Conservation (phyloP, 108 stramenopile genomes). For the Nitzschia sp. region DNA sequence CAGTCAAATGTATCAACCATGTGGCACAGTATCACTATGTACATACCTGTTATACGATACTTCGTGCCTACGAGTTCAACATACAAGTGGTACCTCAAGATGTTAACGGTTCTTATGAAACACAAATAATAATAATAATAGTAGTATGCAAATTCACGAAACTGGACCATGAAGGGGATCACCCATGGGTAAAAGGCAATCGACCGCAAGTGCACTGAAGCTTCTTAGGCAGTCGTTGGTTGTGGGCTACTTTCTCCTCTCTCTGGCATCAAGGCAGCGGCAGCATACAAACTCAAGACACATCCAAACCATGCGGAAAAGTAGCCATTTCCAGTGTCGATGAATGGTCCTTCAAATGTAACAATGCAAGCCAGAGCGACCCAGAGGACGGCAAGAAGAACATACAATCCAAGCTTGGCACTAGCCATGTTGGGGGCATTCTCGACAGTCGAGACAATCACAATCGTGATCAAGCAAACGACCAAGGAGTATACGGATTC, state of each 20-base stretch:
- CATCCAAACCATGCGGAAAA: conserved; percentile 45
- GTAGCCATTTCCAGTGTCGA: conserved; percentile 54
- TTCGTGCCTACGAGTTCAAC: too few relatives aligned
- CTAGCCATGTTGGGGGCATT: neutral
- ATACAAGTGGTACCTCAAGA: too few relatives aligned
- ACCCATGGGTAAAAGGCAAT: too few relatives aligned
- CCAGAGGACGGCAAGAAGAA: conserved; percentile 43
- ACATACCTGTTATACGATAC: too few relatives aligned
- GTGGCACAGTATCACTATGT: too few relatives aligned
- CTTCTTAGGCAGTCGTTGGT: neutral
- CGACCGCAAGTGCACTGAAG: neutral
- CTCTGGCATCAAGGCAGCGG: neutral
- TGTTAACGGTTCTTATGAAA: too few relatives aligned
- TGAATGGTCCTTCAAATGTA: conserved; percentile 57
- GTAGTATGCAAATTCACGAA: too few relatives aligned
- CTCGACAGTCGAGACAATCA: neutral
- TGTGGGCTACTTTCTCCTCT: neutral
- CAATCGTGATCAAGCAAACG: conserved; percentile 29
- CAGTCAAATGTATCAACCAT: too few relatives aligned
- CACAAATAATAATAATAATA: too few relatives aligned
- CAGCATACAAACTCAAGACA: conserved; percentile 1
- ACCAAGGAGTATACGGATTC: conserved; percentile 43
- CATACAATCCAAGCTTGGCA: conserved; percentile 8
- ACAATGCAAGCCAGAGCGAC: conserved; percentile 42
- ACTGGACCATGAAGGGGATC: too few relatives aligned